Percentiles rank a stretch among this genome's conserved stretches.
phyloP scores from a whole-genome alignment of 2,329 filamentous ascomycete species.

The Claviceps fusiformis region DNA sequence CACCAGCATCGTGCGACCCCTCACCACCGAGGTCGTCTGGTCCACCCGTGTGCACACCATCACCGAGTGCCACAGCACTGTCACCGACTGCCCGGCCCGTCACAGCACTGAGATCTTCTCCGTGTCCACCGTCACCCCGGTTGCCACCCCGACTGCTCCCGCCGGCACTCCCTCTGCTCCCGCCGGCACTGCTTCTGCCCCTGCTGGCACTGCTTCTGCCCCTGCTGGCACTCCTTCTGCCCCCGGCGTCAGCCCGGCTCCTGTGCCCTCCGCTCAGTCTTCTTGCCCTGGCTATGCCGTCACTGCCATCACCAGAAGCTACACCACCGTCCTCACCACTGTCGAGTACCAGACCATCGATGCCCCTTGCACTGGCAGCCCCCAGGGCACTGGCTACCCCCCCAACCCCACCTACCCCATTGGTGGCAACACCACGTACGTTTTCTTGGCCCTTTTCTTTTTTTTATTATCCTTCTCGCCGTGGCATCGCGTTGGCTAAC shows the following conservation, averaged over 20 bases:
- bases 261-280: no score
- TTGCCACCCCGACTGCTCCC: slow-evolving; percentile 12
- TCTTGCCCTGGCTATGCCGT: slow-evolving; percentile 26
- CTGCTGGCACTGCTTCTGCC: slow-evolving; percentile 2
- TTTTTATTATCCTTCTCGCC: not conserved
- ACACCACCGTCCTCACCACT: slow-evolving; percentile 41
- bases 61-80: slow-evolving; percentile 45
- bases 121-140: no score
- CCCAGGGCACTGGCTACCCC: slow-evolving; percentile 21
- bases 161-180: slow-evolving; percentile 9
- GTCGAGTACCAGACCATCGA: slow-evolving; percentile 38
- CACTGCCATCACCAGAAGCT: slow-evolving; percentile 39
- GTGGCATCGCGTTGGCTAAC: not conserved
- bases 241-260: slow-evolving; percentile 2
- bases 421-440: slow-evolving; percentile 17
- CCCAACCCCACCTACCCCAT: slow-evolving; percentile 27
- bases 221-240: slow-evolving; percentile 6
- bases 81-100: slow-evolving; percentile 47
- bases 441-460: not conserved
- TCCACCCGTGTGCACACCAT: slow-evolving; percentile 45
- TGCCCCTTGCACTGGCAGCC: slow-evolving; percentile 26
- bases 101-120: slow-evolving; percentile 21
- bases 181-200: not conserved
- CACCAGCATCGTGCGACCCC: slow-evolving; percentile 24
- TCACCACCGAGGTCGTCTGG: slow-evolving; percentile 42